Evolutionary conservation across 345 rosid species (phyloP), one percentile per base, ranked within the genome.

Genomic region (Lepidium sativum): DNA sequence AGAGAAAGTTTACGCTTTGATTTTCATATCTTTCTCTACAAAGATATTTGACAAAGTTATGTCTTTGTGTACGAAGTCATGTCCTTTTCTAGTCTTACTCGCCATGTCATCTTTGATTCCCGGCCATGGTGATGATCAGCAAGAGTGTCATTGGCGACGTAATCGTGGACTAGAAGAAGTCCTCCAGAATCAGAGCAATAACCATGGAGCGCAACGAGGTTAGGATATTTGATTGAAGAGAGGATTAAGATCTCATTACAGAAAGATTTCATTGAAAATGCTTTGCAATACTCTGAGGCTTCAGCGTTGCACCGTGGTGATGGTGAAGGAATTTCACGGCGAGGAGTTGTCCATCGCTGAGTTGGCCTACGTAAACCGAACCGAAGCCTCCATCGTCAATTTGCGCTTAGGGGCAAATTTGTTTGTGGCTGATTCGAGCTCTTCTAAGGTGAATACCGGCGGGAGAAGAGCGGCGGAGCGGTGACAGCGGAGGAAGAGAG

Each of bases 101-200:
- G 89, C 97, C 96, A 92, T 32, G 83, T 75, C 47, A 92, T 48
- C 16, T 60, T 32, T 7, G 72, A 53, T 48, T 69, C 76, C 16
- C 69, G 61, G 38, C 92, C 87, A 25, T 89, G 97, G 31, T 89
- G 91, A 71, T 92, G 98, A 18, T 89, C 94, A 3, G 91, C 95
- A 5, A 92, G 86, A 13, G 96, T 92, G 2, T 97, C 98, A 42
- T 92, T 92, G 0, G 96, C 75, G 42, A 92, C 89, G 60, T 89
- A 92, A 49, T 92, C 94, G 57, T 89, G 87, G 0, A 89, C 96
- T 18, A 92, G 70, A 21, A 92, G 85, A n/a, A 92, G 77, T 0
- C 98, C 98, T 75, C 98, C 83, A 31, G 96, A 96, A 65, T 92
- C 98, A 67, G 89, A 81, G 85, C 98, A 92, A 51, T 92, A 92